Evolutionary conservation across 2,329 filamentous ascomycete genomes (phyloP).

Genomic region (Botrytis tulipae): DNA sequence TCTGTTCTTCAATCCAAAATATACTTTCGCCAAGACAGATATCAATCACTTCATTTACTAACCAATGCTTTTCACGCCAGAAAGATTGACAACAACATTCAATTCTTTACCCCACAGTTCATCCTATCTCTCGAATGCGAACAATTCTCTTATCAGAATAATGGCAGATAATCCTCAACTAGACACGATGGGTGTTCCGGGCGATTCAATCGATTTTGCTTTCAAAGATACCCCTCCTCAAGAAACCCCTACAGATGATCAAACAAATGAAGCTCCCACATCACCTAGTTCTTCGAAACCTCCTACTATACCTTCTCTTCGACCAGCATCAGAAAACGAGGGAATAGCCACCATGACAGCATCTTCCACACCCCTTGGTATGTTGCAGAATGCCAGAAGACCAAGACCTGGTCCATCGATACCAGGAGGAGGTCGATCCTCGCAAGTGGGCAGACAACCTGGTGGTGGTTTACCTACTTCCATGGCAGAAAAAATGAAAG

Average conservation of each 20-base stretch:
- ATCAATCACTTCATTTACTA: not conserved
- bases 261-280: slow-evolving; percentile 23
- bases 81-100: slow-evolving; percentile 3
- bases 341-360: slow-evolving; percentile 61
- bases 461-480: slow-evolving; percentile 58
- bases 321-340: slow-evolving; percentile 58
- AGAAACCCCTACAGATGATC: slow-evolving; percentile 23
- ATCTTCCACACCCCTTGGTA: slow-evolving; percentile 80
- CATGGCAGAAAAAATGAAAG: slow-evolving; percentile 67
- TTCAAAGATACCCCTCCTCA: not conserved
- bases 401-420: slow-evolving; percentile 38
- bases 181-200: slow-evolving; percentile 20
- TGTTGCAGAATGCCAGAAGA: slow-evolving; percentile 64
- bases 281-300: slow-evolving; percentile 36
- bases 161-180: slow-evolving; percentile 15
- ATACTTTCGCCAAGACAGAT: not conserved
- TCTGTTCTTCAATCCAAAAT: not conserved
- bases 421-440: slow-evolving; percentile 7
- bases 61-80: not conserved
- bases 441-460: slow-evolving; percentile 37
- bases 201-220: slow-evolving; percentile 33
- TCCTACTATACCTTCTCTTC: slow-evolving; percentile 57
- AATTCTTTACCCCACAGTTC: slow-evolving; percentile 31
- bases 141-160: not conserved
- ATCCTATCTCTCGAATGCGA: slow-evolving; percentile 19